Evolutionary conservation across 177 flowering plant species (phyloP).

Genomic region (Vitis hybrid): DNA sequence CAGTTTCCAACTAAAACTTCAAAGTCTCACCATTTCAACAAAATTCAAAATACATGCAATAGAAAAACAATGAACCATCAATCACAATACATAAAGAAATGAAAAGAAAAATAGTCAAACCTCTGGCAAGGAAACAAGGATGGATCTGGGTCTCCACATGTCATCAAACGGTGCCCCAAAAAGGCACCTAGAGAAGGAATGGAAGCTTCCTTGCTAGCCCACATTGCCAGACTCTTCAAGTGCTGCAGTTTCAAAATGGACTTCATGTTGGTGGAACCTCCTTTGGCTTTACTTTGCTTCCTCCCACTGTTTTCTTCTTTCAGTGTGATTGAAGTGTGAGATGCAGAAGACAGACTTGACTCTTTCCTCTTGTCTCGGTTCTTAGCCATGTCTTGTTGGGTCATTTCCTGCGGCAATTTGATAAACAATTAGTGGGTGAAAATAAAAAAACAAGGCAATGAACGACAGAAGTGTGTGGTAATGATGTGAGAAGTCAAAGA

Average conservation of each 20-base stretch:
- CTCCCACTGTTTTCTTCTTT: slow-evolving; percentile 48
- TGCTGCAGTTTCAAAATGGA: slow-evolving; percentile 54
- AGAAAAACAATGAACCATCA: background rate
- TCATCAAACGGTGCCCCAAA: slow-evolving; percentile 60
- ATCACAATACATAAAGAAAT: background rate
- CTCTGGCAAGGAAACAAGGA: slow-evolving; percentile 65
- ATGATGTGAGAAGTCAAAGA: too few species aligned
- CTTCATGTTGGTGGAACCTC: slow-evolving; percentile 25
- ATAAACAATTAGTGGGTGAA: too few species aligned
- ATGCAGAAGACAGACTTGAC: background rate
- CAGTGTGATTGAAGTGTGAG: slow-evolving; percentile 16
- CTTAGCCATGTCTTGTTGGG: slow-evolving; percentile 10
- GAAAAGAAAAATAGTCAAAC: slow-evolving; percentile 22
- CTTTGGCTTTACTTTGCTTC: slow-evolving; percentile 21
- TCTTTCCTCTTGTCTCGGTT: background rate
- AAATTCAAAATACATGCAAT: background rate
- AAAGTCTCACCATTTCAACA: background rate
- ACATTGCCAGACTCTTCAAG: slow-evolving; percentile 54
- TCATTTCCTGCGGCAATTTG: too few species aligned
- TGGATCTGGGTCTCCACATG: slow-evolving; percentile 48
- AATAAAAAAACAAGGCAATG: too few species aligned
- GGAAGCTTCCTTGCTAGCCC: slow-evolving; percentile 53
- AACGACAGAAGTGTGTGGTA: too few species aligned
- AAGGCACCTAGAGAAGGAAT: slow-evolving; percentile 62
- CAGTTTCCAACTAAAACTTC: background rate